Evolutionary conservation across 192 early-diverging fungal species (phyloP), one percentile per base, ranked within the genome.

Genomic region (Linderina pennispora): DNA sequence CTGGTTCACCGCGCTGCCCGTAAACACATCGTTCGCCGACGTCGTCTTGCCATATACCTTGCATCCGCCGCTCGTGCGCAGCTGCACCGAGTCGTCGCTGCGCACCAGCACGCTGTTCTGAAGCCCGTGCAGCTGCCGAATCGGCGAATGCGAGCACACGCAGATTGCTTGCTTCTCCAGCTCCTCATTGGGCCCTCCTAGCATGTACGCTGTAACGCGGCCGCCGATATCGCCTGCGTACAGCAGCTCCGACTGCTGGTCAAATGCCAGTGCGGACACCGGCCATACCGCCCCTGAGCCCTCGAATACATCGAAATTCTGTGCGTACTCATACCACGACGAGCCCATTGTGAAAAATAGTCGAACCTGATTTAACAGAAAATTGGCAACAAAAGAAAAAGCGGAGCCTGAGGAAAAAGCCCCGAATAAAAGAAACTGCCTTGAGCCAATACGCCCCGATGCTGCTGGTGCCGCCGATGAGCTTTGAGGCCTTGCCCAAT

Each of bases 211-310:
- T 11, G 82, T 61, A 9, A 90, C 65, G 19, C 81, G 82, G 13
- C 91, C 87, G 53, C 84, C 83, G 36, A 84, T 85, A 53, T 89
- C 84, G 43, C 90, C 94, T 2, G 80, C 58, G 86, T 91, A 96
- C 39, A 98, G 32, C 5, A 95, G 76, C 58, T 94, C 89, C 49
- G 90, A 84, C 40, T 78, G 62, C 1, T 76, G 55, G 60, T 90
- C 89, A 44, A 85, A 45, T 3, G 36, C 52, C 4, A 60, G 19
- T 8, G 62, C 26, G 4, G 57, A 20, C 17, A 62, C 34, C 10
- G 69, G 62, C 64, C 64, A 67, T 3, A 32, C 57, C 15, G 43
- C 36, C 17, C 34, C 33, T 24, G 41, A 13, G 4, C 45, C 42
- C 26, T 50, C 43, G 8, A 34, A 34, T 0, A 28, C 31, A 11